phyloP scores from a whole-genome alignment of 1,284 basidiomycete species.

The Boletus sp. region DNA sequence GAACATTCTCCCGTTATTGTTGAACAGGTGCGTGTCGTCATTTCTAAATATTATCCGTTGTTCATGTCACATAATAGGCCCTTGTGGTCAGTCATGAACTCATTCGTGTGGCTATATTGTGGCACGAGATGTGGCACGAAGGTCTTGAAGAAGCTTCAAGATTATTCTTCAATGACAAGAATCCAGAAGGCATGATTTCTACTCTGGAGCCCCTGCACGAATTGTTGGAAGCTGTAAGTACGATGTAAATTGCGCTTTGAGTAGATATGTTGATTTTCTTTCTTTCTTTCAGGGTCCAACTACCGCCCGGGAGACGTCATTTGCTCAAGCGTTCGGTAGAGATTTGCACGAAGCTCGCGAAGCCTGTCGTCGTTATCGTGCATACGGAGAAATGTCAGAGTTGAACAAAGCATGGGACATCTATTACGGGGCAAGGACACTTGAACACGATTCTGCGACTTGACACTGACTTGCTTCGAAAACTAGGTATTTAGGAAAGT shows the following conservation, averaged over 20 bases:
- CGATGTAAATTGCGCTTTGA: not conserved
- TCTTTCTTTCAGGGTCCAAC: constrained; percentile 89
- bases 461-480: constrained; percentile 9
- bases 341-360: constrained; percentile 95
- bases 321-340: constrained; percentile 91
- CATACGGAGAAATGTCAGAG: constrained; percentile 85
- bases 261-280: not conserved
- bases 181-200: constrained; percentile 98
- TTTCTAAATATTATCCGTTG: not conserved
- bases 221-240: constrained; percentile 79
- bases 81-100: constrained; percentile 90
- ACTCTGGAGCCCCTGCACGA: constrained; percentile 93
- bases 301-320: constrained; percentile 93
- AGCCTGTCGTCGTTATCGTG: constrained; percentile 83
- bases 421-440: constrained; percentile 73
- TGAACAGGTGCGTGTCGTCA: constrained; percentile 61
- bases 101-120: constrained; percentile 95
- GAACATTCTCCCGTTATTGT: constrained; percentile 91
- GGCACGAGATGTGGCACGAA: constrained; percentile 99
- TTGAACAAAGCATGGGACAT: constrained; percentile 99
- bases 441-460: not conserved
- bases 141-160: constrained; percentile 97
- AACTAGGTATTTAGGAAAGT: constrained; percentile 93
- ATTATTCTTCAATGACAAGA: constrained; percentile 96
- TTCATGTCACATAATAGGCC: constrained; percentile 50